Evolutionary conservation across 257 asterid genomes (phyloP).

Genomic region (Forsythia suspensa): DNA sequence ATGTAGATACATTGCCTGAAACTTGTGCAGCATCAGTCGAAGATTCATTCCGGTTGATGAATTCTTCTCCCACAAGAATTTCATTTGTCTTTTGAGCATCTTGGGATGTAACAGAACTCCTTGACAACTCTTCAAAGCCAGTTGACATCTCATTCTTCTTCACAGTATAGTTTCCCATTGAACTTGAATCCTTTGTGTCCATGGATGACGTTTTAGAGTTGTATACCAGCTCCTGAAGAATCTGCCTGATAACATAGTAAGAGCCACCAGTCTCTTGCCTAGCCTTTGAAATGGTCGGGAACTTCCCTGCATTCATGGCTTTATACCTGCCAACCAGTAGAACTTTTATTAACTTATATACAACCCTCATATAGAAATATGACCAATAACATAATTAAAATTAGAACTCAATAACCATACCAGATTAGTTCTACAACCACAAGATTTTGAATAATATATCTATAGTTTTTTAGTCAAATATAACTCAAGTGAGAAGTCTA

Average conservation of each 20-base stretch:
- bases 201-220: conserved; percentile 31
- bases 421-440: not conserved
- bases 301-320: conserved; percentile 74
- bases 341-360: not conserved
- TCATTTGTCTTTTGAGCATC: not conserved
- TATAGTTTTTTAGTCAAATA: not conserved
- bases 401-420: not conserved
- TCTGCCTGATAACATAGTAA: conserved; percentile 45
- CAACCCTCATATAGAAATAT: not conserved
- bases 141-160: conserved; percentile 26
- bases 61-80: conserved; percentile 11
- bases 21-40: not conserved
- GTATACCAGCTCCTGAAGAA: conserved; percentile 61
- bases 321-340: conserved; percentile 56
- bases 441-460: not conserved
- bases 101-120: not conserved
- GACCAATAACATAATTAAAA: not conserved
- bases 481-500: not conserved
- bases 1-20: conserved; percentile 6
- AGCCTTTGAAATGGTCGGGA: conserved; percentile 49
- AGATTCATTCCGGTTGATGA: not conserved
- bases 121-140: not conserved
- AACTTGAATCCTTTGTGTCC: conserved; percentile 13
- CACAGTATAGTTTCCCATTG: conserved; percentile 18
- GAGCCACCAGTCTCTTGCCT: conserved; percentile 61